Evolutionary conservation across 371 early-diverging fungal genomes (phyloP).

Genomic region (Apophysomyces trapeziformis): DNA sequence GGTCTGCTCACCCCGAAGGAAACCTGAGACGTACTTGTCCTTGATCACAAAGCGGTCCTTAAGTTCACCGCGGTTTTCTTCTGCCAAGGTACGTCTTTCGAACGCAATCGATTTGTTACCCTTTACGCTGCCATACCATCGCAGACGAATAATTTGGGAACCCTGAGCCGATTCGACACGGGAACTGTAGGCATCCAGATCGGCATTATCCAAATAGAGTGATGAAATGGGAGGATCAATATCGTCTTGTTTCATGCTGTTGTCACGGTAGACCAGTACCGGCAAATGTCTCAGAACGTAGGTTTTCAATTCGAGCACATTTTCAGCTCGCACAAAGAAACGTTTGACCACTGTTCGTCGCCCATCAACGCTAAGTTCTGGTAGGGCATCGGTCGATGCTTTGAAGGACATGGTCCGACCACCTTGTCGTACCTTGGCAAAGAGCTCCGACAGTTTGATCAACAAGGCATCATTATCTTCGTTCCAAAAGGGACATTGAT

Average conservation of each 20-base stretch:
- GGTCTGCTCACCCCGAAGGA: constrained; percentile 76
- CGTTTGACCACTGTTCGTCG: constrained; percentile 54
- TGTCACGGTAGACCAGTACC: constrained; percentile 87
- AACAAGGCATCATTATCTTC: constrained; percentile 91
- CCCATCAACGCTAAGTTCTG: constrained; percentile 39
- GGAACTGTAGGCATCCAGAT: constrained; percentile 90
- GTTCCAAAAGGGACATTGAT: constrained; percentile 88
- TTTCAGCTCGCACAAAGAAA: constrained; percentile 98
- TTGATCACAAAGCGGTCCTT: constrained; percentile 96
- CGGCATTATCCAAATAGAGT: constrained; percentile 94
- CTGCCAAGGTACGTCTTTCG: constrained; percentile 97
- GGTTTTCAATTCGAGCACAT: constrained; percentile 95
- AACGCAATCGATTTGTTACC: constrained; percentile 79
- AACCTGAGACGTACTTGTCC: constrained; percentile 92
- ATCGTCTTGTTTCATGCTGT: constrained; percentile 64
- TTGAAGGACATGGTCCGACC: constrained; percentile 65
- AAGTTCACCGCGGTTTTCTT: constrained; percentile 97
- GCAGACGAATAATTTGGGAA: constrained; percentile 89
- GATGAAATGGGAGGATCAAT: constrained; percentile 94
- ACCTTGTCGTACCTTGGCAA: constrained; percentile 87
- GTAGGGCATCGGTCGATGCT: constrained; percentile 16
- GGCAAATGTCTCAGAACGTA: constrained; percentile 95
- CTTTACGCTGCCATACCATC: constrained; percentile 89
- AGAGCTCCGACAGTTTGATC: constrained; percentile 87
- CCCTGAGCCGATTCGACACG: constrained; percentile 92